phyloP scores from a whole-genome alignment of 768 basidiomycete species.

The Flagelloscypha sp. region DNA sequence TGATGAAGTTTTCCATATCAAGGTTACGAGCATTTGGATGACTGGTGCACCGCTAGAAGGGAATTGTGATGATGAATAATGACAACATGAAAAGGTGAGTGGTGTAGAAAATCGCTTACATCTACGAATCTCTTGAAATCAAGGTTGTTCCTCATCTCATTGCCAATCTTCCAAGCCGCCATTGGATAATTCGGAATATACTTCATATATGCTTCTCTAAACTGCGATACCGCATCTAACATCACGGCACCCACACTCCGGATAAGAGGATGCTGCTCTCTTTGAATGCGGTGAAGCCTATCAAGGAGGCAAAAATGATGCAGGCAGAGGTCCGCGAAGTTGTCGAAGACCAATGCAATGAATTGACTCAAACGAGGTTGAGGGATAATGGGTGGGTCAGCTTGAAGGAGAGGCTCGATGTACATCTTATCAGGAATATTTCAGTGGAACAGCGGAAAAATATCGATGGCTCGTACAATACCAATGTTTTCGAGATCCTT shows the following conservation, averaged over 20 bases:
- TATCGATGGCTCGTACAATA: slow-evolving; percentile 35
- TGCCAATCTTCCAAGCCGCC: slow-evolving; percentile 52
- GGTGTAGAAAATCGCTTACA: slow-evolving; percentile 29
- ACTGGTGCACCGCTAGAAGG: too few species aligned
- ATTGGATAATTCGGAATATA: slow-evolving; percentile 61
- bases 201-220: slow-evolving; percentile 60
- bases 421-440: slow-evolving; percentile 57
- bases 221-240: slow-evolving; percentile 59
- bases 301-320: slow-evolving; percentile 52
- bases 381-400: slow-evolving; percentile 49
- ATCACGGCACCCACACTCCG: slow-evolving; percentile 54
- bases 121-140: slow-evolving; percentile 54
- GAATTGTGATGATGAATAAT: background rate
- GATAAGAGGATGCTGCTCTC: slow-evolving; percentile 53
- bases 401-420: slow-evolving; percentile 41
- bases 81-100: background rate
- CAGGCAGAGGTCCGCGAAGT: slow-evolving; percentile 46
- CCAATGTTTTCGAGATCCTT: slow-evolving; percentile 58
- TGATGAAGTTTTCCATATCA: slow-evolving; percentile 65
- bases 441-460: too few species aligned
- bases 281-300: slow-evolving; percentile 51
- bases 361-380: slow-evolving; percentile 45
- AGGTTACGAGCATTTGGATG: slow-evolving; percentile 46
- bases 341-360: slow-evolving; percentile 58
- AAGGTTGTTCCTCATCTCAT: slow-evolving; percentile 52